Percentiles rank a stretch among this genome's conserved stretches.
These are phyloP conservation scores for Camellia lanceoleosa DNA, from an alignment of 148 eudicot genomes.

Conservation along the genomic window DNA sequence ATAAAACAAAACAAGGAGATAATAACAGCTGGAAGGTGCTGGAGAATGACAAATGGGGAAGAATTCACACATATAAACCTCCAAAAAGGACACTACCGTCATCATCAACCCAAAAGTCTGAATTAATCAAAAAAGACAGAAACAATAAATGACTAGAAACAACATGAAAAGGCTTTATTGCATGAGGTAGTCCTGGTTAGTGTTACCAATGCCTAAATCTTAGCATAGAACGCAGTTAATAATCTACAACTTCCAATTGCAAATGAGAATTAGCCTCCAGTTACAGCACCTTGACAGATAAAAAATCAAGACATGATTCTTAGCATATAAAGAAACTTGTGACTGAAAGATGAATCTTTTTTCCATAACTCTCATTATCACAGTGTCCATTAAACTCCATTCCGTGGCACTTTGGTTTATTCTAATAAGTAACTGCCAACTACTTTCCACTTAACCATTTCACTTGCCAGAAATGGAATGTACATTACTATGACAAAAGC, in stretches of 20 bases:
- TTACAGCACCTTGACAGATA: background rate
- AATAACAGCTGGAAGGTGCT: background rate
- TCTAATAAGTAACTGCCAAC: background rate
- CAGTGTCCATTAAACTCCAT: background rate
- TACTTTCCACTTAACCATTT: background rate
- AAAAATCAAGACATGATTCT: background rate
- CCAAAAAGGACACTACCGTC: background rate
- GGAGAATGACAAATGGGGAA: background rate
- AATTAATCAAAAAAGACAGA: background rate
- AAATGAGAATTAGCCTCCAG: background rate
- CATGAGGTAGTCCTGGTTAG: background rate
- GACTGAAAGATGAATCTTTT: background rate
- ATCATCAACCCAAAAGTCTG: background rate
- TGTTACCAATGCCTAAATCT: background rate
- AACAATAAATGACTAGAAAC: background rate
- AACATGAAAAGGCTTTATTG: background rate
- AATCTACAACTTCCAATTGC: background rate
- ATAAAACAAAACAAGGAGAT: background rate
- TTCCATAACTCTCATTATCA: background rate
- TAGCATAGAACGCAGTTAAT: background rate
- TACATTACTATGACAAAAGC: background rate
- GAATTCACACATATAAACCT: background rate
- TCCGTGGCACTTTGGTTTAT: background rate
- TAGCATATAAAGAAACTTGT: background rate
- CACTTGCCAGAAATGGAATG: background rate